These are phyloP conservation scores for Turritis glabra DNA, from an alignment of 345 rosid genomes.

Conservation along the genomic window DNA sequence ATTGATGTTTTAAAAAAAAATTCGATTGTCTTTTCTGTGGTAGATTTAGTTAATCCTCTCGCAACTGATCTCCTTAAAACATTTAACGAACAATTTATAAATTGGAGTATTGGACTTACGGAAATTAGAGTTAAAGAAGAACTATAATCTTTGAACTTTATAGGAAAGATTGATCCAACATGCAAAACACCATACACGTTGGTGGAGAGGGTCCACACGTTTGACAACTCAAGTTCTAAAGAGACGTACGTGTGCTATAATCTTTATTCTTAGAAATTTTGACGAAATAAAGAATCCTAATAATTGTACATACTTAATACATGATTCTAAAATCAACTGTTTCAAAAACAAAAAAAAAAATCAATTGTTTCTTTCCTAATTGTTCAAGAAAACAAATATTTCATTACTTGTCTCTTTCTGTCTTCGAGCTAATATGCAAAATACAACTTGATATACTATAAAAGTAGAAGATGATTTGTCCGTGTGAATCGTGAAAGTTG, in stretches of 20 bases:
- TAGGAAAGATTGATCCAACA: background rate
- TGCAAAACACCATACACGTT: slow-evolving; percentile 5
- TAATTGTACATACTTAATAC: background rate
- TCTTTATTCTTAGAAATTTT: background rate
- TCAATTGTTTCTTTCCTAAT: background rate
- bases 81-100: background rate
- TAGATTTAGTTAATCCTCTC: background rate
- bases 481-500: slow-evolving; percentile 16
- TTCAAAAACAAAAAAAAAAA: no score
- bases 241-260: slow-evolving; percentile 26
- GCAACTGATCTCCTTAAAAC: no score
- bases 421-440: background rate
- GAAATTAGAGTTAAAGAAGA: background rate
- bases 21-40: background rate
- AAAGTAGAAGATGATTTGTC: background rate
- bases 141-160: background rate
- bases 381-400: background rate
- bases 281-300: background rate
- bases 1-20: background rate
- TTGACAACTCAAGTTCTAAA: slow-evolving; percentile 2
- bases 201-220: slow-evolving; percentile 32
- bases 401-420: background rate
- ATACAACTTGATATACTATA: background rate
- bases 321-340: background rate
- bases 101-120: background rate